Base-by-base conservation (phyloP, 352 stramenopile species). In the Globisporangium camurandrum region DNA sequence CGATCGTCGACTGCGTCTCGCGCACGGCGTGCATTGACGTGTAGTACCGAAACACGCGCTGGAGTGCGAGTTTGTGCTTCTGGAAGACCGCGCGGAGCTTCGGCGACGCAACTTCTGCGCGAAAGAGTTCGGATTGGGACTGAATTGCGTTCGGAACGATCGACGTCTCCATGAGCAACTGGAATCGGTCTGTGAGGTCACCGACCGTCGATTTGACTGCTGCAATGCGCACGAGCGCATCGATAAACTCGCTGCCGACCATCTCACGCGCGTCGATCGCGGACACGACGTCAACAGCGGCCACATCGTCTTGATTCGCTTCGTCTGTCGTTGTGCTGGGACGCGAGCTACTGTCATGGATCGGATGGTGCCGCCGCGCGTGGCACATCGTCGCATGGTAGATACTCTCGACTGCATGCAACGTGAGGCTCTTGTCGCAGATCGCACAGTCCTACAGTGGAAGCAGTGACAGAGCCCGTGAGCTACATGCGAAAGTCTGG, bases 11-110 rank as follows among this genome's bases (percentile, higher is more conserved):
- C 50, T 86, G 76, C 47, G 84, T 68, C 61, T 88, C 75, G 26
- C 75, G 80, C 28, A 86, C 57, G 16, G 69, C 65, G 45, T 89
- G 69, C 77, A 92, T 88, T 17, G 72, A 84, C 26, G 78, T 66
- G 54, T 89, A 92, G 56, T 92, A 92, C 8, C 75, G 73, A 44
- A 92, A 92, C 26, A 88, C 59, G n/a, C 68, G 62, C 51, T 89
- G 81, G 19, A 92, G 70, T 17, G 60, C 49, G 16, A 54, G 57
- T 46, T 92, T 92, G 66, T 88, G 69, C 27, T 75, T 69, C 37
- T 87, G 71, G 53, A 86, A 89, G 4, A 92, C 74, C 7, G 75
- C 75, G 2, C 71, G 75, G 23, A 92, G 67, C 38, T 88, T 86
- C 14, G 71, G 65, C 20, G 73, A 68, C 23, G 71, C 71, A n/a